Conservation (phyloP, 441 rosid genomes). For the Mallotus japonicus region DNA sequence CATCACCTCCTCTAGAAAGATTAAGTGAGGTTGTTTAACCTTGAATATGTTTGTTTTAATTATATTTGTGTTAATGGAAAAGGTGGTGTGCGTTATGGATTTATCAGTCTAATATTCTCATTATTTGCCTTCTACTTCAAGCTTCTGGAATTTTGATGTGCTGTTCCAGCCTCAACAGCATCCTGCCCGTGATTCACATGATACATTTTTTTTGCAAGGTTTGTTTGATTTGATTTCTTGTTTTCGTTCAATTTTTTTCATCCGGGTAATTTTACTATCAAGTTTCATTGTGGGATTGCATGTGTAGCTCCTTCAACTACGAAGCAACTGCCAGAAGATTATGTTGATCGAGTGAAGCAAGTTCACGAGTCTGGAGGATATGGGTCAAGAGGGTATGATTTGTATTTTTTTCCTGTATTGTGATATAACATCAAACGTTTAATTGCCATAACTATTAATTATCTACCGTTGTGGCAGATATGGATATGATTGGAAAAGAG, state of each 20-base stretch:
- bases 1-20: not conserved
- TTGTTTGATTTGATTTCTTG: slow-evolving; percentile 16
- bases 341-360: slow-evolving; percentile 67
- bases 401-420: slow-evolving; percentile 5
- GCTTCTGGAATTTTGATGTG: slow-evolving; percentile 98
- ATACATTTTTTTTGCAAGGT: slow-evolving; percentile 86
- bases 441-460: slow-evolving; percentile 2
- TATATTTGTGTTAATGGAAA: not conserved
- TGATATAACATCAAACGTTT: not conserved
- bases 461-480: slow-evolving; percentile 43
- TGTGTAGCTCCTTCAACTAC: slow-evolving; percentile 75
- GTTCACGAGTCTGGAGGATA: slow-evolving; percentile 75
- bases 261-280: not conserved
- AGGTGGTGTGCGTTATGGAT: not conserved
- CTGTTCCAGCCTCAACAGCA: slow-evolving; percentile 96
- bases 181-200: slow-evolving; percentile 98
- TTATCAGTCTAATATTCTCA: not conserved
- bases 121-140: slow-evolving; percentile 30
- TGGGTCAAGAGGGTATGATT: slow-evolving; percentile 83
- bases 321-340: slow-evolving; percentile 77
- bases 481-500: slow-evolving; percentile 91
- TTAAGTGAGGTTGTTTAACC: not conserved
- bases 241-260: not conserved
- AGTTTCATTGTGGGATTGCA: slow-evolving; percentile 20
- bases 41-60: not conserved